Evolutionary conservation across 306 rosid genomes (phyloP), one percentile per base, ranked within the genome.

Genomic region (Prunus dulcis): DNA sequence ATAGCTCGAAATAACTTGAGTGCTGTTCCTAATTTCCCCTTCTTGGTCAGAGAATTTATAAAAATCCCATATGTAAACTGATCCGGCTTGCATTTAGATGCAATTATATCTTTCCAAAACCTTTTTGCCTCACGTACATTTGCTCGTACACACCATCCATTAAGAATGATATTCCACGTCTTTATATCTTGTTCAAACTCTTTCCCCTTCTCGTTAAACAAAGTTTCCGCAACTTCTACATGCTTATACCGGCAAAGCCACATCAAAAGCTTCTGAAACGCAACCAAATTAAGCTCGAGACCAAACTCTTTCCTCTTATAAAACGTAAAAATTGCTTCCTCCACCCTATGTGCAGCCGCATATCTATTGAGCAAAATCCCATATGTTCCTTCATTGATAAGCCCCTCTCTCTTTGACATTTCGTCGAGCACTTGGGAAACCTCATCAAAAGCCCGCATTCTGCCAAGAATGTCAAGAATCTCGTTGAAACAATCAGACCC

Each of bases 141-240:
- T 75, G 89, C 96, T 47, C 88, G 62, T 12, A 89, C 88, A 62
- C 98, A 93, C 98, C 98, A 93, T 4, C 98, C 98, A 18, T 88
- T 88, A 41, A 88, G 91, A 76, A 93, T 75, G 30, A 91, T 83
- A 53, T 93, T 93, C 89, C 93, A 85, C 0, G 89, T 88, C 87
- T 88, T 88, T 64, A 89, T 88, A 73, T 93, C 89, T 0, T 49
- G 56, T 14, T 46, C 41, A 86, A 87, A 80, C 83, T 84, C 89
- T 15, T 68, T 77, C 66, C 47, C 43, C 76, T 76, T 82, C n/a
- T 74, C 58, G 28, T 83, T 85, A 70, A 93, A 88, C 83, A 93
- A 62, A 20, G 95, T 78, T 76, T 93, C 98, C 4, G 95, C 95
- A 47, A 67, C 89, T 80, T 91, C 97, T 20, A 88, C 93, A 17